Conservation (phyloP, 106 monocot genomes). For the Alisma plantagoaquatica region DNA sequence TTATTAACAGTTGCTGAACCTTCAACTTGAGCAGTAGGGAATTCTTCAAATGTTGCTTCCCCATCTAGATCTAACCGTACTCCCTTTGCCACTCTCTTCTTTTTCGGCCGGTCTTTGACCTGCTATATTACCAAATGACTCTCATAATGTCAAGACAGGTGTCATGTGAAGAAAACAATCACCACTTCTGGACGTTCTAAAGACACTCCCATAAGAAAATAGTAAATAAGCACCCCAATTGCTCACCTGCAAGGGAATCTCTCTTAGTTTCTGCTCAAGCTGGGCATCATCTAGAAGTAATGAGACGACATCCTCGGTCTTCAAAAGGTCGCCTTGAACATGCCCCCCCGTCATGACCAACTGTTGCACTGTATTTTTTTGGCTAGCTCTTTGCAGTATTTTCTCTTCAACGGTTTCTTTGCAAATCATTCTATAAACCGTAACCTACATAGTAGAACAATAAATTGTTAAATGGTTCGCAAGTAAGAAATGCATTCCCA, state of each 20-base stretch:
- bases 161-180: slow-evolving; percentile 1
- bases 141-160: too few species aligned
- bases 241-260: slow-evolving; percentile 57
- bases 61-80: slow-evolving; percentile 74
- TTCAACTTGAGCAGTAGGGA: slow-evolving; percentile 24
- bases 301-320: slow-evolving; percentile 89
- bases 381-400: slow-evolving; percentile 91
- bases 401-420: slow-evolving; percentile 98
- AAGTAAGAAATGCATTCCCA: too few species aligned
- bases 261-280: slow-evolving; percentile 76
- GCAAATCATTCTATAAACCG: slow-evolving; percentile 92
- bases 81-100: slow-evolving; percentile 55
- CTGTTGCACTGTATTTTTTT: slow-evolving; percentile 95
- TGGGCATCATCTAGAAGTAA: slow-evolving; percentile 85
- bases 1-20: slow-evolving; percentile 30
- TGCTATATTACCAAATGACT: too few species aligned
- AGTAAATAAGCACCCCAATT: not conserved
- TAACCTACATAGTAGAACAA: slow-evolving; percentile 45
- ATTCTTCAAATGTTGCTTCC: slow-evolving; percentile 62
- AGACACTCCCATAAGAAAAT: not conserved
- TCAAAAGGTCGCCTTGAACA: slow-evolving; percentile 79
- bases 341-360: slow-evolving; percentile 95
- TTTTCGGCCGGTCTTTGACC: slow-evolving; percentile 82
- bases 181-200: not conserved
- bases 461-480: not conserved